These are phyloP conservation scores for Ceratopteris richardii DNA, from an alignment of 75 land plant genomes.

Conservation along the genomic window DNA sequence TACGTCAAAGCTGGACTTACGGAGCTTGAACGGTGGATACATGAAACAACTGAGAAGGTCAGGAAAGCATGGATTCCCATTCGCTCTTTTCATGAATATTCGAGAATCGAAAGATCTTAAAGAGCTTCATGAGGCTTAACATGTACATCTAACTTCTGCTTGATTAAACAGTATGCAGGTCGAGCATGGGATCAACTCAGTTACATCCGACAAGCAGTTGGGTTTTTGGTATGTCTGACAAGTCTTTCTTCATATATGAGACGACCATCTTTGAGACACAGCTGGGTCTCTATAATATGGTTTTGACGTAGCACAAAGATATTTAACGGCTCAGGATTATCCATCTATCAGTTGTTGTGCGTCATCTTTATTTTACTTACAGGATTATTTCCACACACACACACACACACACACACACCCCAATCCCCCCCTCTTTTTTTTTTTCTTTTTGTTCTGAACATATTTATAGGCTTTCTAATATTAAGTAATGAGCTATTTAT, in stretches of 20 bases:
- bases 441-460: background rate
- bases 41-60: constrained; percentile 79
- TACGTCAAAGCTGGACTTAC: constrained; percentile 94
- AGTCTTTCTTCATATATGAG: too few species aligned
- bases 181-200: constrained; percentile 94
- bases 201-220: constrained; percentile 95
- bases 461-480: background rate
- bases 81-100: constrained; percentile 1
- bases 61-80: background rate
- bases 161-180: constrained; percentile 71
- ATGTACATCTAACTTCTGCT: too few species aligned
- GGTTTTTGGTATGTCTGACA: constrained; percentile 58
- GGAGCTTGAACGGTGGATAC: constrained; percentile 93
- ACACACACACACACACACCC: too few species aligned
- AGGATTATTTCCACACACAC: too few species aligned
- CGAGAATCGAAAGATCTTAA: background rate
- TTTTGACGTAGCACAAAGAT: too few species aligned
- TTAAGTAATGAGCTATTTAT: background rate
- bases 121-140: too few species aligned
- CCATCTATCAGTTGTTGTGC: too few species aligned
- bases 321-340: too few species aligned
- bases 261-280: too few species aligned
- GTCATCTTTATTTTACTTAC: too few species aligned
- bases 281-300: too few species aligned
- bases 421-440: background rate